phyloP scores from a whole-genome alignment of 2,329 filamentous ascomycete genomes.

The Thelonectria rubi region DNA sequence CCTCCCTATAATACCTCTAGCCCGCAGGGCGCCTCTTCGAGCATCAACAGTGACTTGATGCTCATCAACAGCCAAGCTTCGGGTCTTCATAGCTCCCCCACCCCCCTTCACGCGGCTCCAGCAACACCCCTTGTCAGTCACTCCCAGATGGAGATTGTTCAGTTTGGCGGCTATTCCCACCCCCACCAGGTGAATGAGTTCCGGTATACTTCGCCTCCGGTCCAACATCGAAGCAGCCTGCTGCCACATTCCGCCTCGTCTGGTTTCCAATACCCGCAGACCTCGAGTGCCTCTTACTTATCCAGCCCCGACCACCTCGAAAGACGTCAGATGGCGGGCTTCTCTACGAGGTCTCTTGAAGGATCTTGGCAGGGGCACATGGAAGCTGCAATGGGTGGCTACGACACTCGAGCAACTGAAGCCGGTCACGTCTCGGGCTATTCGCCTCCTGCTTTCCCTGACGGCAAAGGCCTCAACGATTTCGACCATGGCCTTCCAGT shows the following conservation, averaged over 20 bases:
- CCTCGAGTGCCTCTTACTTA: not conserved
- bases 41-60: slow-evolving; percentile 19
- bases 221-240: not conserved
- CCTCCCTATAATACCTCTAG: slow-evolving; percentile 24
- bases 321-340: not conserved
- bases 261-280: not conserved
- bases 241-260: not conserved
- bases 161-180: not conserved
- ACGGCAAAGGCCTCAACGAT: not conserved
- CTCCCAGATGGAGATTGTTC: not conserved
- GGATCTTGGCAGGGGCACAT: not conserved
- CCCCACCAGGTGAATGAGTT: not conserved
- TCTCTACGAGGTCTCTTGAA: not conserved
- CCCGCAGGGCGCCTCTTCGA: slow-evolving; percentile 7
- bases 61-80: slow-evolving; percentile 22
- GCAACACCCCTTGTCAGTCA: not conserved
- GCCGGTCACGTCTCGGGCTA: not conserved
- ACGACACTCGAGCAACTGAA: not conserved
- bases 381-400: not conserved
- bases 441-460: not conserved
- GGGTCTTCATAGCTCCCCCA: slow-evolving; percentile 2
- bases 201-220: slow-evolving; percentile 1
- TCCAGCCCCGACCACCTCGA: not conserved
- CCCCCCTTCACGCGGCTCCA: slow-evolving; percentile 4
- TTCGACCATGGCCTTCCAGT: not conserved